Evolutionary conservation across 164 flowering plant species (phyloP).

Genomic region (Paratinospora sagittata): DNA sequence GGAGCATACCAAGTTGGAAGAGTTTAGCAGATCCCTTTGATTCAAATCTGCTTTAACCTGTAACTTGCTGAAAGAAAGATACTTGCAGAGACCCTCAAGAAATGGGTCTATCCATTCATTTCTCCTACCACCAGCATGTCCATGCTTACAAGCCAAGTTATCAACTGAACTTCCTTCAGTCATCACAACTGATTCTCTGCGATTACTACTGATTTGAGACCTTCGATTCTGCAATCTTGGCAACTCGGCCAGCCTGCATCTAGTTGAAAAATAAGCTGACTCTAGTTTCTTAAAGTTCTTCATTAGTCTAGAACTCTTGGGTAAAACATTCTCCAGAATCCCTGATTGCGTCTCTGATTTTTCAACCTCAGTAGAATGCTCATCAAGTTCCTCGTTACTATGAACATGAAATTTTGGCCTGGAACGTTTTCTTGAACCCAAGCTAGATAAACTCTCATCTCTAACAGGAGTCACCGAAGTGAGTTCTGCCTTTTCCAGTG

Average conservation of each 20-base stretch:
- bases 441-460: conserved; percentile 36
- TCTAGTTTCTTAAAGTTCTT: conserved; percentile 83
- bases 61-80: conserved; percentile 71
- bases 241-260: conserved; percentile 44
- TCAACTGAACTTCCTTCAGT: conserved; percentile 80
- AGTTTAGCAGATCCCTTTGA: conserved; percentile 87
- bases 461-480: conserved; percentile 24
- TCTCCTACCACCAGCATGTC: conserved; percentile 25
- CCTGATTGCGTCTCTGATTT: conserved; percentile 28
- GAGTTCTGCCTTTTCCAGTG: conserved; percentile 22
- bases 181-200: conserved; percentile 46
- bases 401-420: conserved; percentile 32
- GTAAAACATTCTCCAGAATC: conserved; percentile 35
- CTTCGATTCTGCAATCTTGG: conserved; percentile 27
- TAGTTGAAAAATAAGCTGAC: conserved; percentile 70
- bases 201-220: conserved; percentile 44
- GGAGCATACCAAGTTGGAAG: conserved; percentile 90
- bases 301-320: conserved; percentile 63
- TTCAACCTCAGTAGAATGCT: conserved; percentile 24
- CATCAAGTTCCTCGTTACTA: conserved; percentile 31
- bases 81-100: conserved; percentile 88
- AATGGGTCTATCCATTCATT: conserved; percentile 82
- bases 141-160: conserved; percentile 44
- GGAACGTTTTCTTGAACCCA: conserved; percentile 54
- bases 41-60: conserved; percentile 85